Percentiles rank a stretch among this genome's conserved stretches.
Evolutionary conservation across 306 rosid genomes (phyloP).

Genomic region (Cucurbita maxima): DNA sequence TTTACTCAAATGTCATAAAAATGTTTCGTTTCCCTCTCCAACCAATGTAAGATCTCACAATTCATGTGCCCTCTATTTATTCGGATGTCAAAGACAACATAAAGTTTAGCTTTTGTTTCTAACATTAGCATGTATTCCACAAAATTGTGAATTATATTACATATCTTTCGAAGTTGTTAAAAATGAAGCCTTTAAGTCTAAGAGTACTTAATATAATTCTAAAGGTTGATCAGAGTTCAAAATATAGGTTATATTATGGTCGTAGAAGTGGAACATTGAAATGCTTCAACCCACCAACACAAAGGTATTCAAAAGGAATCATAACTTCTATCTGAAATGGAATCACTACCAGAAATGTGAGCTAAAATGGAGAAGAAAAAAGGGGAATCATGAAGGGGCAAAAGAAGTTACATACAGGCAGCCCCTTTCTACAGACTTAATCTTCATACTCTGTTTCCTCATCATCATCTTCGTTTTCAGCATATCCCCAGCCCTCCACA

Average conservation of each 20-base stretch:
- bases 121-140: no score
- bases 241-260: not conserved
- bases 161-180: no score
- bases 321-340: not conserved
- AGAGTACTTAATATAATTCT: no score
- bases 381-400: not conserved
- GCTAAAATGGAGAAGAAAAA: not conserved
- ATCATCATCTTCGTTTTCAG: constrained; percentile 77
- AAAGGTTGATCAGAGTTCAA: not conserved
- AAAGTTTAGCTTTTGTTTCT: no score
- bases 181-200: no score
- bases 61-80: no score
- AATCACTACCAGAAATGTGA: not conserved
- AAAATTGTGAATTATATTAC: no score
- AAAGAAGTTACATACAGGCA: not conserved
- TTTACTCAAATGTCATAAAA: no score
- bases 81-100: no score
- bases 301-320: not conserved
- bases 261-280: not conserved
- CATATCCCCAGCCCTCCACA: constrained; percentile 79
- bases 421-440: constrained; percentile 7
- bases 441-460: constrained; percentile 96
- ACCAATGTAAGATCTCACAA: no score
- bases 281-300: not conserved
- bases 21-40: no score